Conservation (phyloP, 345 rosid species). For the Viola odorata region DNA sequence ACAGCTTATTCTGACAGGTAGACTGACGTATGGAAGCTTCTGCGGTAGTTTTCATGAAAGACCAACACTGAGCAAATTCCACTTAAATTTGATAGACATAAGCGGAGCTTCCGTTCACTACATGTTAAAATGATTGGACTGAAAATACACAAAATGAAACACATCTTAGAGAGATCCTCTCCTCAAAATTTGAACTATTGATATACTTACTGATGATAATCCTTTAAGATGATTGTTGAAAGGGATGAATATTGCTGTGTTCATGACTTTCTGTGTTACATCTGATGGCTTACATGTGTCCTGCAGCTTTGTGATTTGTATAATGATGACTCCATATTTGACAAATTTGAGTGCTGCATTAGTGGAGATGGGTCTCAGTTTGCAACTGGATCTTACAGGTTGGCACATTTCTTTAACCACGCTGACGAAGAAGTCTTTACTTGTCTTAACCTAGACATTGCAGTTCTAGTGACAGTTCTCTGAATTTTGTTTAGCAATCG, state of each 20-base stretch:
- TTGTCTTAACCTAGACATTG: not conserved
- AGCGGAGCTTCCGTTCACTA: too few species aligned
- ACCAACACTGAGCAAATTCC: too few species aligned
- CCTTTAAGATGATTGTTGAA: not conserved
- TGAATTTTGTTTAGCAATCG: slow-evolving; percentile 37
- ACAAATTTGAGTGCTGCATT: slow-evolving; percentile 63
- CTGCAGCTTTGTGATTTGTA: slow-evolving; percentile 59
- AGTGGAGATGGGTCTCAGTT: slow-evolving; percentile 53
- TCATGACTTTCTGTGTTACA: not conserved
- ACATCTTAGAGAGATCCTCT: not conserved
- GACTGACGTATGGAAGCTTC: too few species aligned
- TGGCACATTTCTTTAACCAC: slow-evolving; percentile 6
- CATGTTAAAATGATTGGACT: too few species aligned
- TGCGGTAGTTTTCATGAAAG: too few species aligned
- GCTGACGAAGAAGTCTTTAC: slow-evolving; percentile 1
- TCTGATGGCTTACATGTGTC: not conserved
- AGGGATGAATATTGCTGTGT: not conserved
- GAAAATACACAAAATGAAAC: not conserved
- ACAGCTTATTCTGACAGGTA: too few species aligned
- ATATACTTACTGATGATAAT: not conserved
- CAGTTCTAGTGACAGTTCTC: slow-evolving; percentile 15
- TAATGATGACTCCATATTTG: slow-evolving; percentile 57
- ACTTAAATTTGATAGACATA: too few species aligned
- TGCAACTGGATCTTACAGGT: slow-evolving; percentile 78
- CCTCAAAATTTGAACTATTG: not conserved